Evolutionary conservation across 352 stramenopile species (phyloP), one percentile per base, ranked within the genome.

Genomic region (Phytophthora fragariae): DNA sequence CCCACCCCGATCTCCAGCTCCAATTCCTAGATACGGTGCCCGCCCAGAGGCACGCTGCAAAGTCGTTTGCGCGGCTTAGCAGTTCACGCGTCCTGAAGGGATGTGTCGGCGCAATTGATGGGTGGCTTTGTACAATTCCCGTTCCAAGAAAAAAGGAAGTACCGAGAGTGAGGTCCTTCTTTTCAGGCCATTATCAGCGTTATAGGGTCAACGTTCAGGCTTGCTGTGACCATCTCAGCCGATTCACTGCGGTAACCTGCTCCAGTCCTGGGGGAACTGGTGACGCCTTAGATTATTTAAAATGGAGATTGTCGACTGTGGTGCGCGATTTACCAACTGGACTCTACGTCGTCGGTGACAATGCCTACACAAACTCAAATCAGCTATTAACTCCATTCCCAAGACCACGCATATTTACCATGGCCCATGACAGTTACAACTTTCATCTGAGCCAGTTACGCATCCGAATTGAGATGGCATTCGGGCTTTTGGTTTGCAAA

Each of bases 191-290:
- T 21, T 67, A 67, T 4, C 50, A 52, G 44, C 31, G 35, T 6
- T 67, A 67, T 44, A 49, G 61, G 15, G 47, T 67, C 17, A 67
- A 60, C 37, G 61, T 61, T 0, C 50, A 53, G 46, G n/a, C 46
- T 29, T 53, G n/a, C 46, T 53, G 46, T 53, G n/a, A 53, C 12
- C 46, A 53, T 11, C 46, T 53, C 12, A 53, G 17, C 14, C 46
- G 46, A 53, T 53, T 53, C 27, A 53, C 46, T 6, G 17, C 46
- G 27, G 5, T 33, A 56, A 31, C 49, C 6, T 56, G 49, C 49
- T 56, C 49, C 17, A 56, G 49, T 33, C n/a, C 49, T 56, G 49
- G 19, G 19, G 49, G 21, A n/a, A 56, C 49, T n/a, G 41, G 21
- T n/a, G 49, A 56, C 33, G 49, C 49, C 15, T n/a, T 56, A 31